A percentile compares a stretch with the other conserved stretches of the same genome.
phyloP scores from a whole-genome alignment of 495 filamentous ascomycete genomes.

The Aspergillus indologenus region DNA sequence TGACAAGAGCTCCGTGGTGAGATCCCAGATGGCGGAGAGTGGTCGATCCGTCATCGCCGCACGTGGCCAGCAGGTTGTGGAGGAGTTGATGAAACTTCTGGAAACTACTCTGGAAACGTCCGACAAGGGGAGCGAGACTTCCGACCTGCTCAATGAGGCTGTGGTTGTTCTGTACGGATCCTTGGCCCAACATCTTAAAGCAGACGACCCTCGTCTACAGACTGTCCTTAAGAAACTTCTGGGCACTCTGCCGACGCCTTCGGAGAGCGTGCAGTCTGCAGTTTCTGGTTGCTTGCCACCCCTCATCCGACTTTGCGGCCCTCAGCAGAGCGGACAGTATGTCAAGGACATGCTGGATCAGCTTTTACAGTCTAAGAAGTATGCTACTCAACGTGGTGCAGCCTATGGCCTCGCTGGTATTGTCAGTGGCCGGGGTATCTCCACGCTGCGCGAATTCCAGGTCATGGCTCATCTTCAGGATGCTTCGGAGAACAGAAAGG shows the following conservation, averaged over 20 bases:
- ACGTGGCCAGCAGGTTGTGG: conserved; percentile 75
- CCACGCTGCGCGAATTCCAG: conserved; percentile 77
- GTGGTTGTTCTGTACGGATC: conserved; percentile 97
- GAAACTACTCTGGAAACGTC: conserved; percentile 79
- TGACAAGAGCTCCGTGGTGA: conserved; percentile 71
- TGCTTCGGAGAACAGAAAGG: conserved; percentile 88
- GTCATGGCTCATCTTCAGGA: conserved; percentile 75
- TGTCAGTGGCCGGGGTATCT: conserved; percentile 78
- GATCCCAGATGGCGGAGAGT: conserved; percentile 90
- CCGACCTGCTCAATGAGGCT: conserved; percentile 89
- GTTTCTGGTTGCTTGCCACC: conserved; percentile 92
- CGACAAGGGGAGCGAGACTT: conserved; percentile 70
- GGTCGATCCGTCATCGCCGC: conserved; percentile 75
- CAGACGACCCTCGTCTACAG: conserved; percentile 78
- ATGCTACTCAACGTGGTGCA: conserved; percentile 85
- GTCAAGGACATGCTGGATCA: conserved; percentile 75
- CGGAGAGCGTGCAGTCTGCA: conserved; percentile 93
- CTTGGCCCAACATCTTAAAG: conserved; percentile 78
- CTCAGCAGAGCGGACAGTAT: conserved; percentile 67
- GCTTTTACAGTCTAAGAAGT: conserved; percentile 78
- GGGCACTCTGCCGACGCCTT: conserved; percentile 86
- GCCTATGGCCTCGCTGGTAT: conserved; percentile 94
- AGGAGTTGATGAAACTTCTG: conserved; percentile 87
- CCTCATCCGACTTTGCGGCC: conserved; percentile 73
- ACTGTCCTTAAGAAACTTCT: conserved; percentile 81